Base-by-base conservation (phyloP, 2,329 filamentous ascomycete species). In the Sphaerostilbella broomeana region DNA sequence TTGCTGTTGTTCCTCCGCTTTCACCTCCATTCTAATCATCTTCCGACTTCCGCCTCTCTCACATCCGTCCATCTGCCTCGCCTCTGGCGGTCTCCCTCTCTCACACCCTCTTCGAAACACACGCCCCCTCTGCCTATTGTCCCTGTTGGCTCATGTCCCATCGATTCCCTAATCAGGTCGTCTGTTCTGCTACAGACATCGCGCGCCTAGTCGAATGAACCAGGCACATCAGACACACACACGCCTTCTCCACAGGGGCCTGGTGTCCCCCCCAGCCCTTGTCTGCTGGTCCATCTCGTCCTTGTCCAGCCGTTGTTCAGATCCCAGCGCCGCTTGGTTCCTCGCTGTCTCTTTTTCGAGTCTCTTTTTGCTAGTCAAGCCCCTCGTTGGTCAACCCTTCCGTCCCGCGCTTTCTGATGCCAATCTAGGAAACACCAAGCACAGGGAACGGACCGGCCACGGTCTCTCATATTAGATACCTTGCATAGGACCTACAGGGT, bases 111-210 rank as follows among this genome's bases (percentile, higher is more conserved):
- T 34, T 24, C 32, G 26, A 43, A 39, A 43, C 40, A 25, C 39
- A 22, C 40, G 35, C 40, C 35, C 40, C 40, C 30, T 43, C 35
- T 15, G 16, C 35, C 40, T 21, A 42, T 29, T 35, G 20, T 20
- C 37, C 34, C 40, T 43, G 40, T 39, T 38, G 39, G 40, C 34
- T 30, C 29, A 38, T 29, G 40, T 38, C 24, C 35, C 39, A 38
- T 46, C 40, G 41, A 43, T 44, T 47, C 45, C 48, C 46, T 39
- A 47, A 47, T 49, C 48, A 50, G 48, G 47, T 46, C 48, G 47
- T 47, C 39, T 32, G 25, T 38, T 47, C 45, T 48, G 41, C 43
- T 46, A 43, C 45, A 25, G 29, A 38, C 36, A 37, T n/a, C n/a
- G n/a, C 34, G 21, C 43, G 33, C 44, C 36, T 39, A 43, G 39